Conservation (phyloP, 2,329 filamentous ascomycete genomes). For the Colletotrichum sojae region DNA sequence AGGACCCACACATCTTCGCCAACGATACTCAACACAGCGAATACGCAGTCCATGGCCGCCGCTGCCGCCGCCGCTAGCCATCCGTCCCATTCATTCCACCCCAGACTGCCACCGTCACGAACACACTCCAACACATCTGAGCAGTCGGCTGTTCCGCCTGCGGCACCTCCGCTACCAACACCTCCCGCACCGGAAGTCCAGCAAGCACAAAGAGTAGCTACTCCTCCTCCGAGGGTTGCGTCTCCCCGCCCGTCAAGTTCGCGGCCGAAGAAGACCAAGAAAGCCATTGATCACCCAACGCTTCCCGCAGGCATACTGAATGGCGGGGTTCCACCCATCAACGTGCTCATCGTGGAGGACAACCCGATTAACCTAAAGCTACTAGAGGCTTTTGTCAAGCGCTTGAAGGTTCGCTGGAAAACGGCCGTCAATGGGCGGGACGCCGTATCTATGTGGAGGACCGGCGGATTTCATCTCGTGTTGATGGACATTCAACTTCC, state of each 20-base stretch:
- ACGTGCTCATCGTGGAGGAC: conserved; percentile 97
- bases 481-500: conserved; percentile 99
- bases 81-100: conserved; percentile 54
- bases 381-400: conserved; percentile 94
- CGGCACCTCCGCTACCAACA: conserved; percentile 66
- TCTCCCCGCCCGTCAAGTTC: conserved; percentile 64
- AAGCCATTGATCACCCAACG: conserved; percentile 58
- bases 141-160: conserved; percentile 59
- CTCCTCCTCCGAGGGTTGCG: conserved; percentile 62
- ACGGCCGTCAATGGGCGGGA: conserved; percentile 97
- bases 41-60: conserved; percentile 53
- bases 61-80: conserved; percentile 52
- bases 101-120: conserved; percentile 64
- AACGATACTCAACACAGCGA: conserved; percentile 70
- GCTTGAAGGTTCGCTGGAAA: conserved; percentile 95
- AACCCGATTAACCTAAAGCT: conserved; percentile 98
- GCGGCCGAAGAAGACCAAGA: conserved; percentile 68
- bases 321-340: conserved; percentile 92
- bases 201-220: conserved; percentile 67
- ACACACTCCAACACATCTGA: conserved; percentile 74
- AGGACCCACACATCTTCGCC: conserved; percentile 88
- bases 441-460: conserved; percentile 92
- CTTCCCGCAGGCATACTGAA: conserved; percentile 79
- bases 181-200: conserved; percentile 66
- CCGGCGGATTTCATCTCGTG: conserved; percentile 94